phyloP scores from a whole-genome alignment of 2,329 filamentous ascomycete species.

The Immersiporthe knoxdaviesiana region DNA sequence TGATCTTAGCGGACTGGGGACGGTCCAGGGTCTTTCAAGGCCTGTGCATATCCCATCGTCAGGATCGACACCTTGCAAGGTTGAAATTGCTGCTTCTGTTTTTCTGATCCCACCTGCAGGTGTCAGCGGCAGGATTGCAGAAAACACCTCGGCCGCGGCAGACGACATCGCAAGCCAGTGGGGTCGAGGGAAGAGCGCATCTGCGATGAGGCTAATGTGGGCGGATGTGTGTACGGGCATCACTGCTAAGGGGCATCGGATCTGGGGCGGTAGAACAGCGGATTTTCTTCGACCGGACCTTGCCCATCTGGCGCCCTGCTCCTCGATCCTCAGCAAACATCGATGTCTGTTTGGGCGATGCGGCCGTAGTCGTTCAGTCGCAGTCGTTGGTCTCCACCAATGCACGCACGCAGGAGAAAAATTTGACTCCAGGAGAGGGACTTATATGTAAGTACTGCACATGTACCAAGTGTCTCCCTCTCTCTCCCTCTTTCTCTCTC shows the following conservation, averaged over 20 bases:
- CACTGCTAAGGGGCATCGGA: neutral
- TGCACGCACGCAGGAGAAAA: conserved; percentile 25
- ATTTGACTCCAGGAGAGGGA: neutral
- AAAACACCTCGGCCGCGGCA: conserved; percentile 11
- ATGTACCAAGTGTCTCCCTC: conserved; percentile 15
- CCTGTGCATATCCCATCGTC: conserved; percentile 2
- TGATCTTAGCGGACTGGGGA: conserved; percentile 23
- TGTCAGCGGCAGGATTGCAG: conserved; percentile 14
- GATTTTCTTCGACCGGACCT: no score
- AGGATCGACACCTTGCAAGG: conserved; percentile 6
- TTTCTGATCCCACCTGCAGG: conserved; percentile 6
- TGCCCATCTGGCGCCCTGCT: neutral
- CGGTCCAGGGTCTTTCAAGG: conserved; percentile 12
- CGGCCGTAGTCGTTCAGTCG: conserved; percentile 18
- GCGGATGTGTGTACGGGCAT: no score
- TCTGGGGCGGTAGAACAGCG: neutral
- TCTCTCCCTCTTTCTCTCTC: no score
- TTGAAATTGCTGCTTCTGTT: conserved; percentile 14
- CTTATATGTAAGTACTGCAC: conserved; percentile 19
- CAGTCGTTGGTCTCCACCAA: conserved; percentile 22
- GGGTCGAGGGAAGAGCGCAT: neutral
- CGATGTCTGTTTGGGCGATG: conserved; percentile 12
- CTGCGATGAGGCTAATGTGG: neutral
- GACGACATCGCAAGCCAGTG: neutral
- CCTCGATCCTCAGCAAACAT: neutral